Conservation (phyloP, 768 basidiomycete species). For the Xanthoconium purpureum region DNA sequence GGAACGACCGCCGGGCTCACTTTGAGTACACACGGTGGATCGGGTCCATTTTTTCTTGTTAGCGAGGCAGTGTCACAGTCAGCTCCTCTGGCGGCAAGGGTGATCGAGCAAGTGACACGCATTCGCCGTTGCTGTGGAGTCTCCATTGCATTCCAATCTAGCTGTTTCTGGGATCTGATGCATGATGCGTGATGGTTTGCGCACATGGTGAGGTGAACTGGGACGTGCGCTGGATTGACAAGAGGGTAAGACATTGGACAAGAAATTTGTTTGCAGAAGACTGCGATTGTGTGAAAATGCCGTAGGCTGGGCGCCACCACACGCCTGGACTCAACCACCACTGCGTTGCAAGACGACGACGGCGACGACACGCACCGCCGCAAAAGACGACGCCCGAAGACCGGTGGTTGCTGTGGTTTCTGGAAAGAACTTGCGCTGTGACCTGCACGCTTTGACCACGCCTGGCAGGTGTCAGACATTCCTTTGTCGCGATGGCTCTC, state of each 20-base stretch:
- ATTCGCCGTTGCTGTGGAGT: background rate
- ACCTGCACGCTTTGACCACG: conserved; percentile 13
- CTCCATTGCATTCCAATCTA: too few species aligned
- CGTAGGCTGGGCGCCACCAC: conserved; percentile 9
- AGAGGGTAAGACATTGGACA: background rate
- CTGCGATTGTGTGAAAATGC: conserved; percentile 1
- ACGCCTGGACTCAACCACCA: conserved; percentile 1
- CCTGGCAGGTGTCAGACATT: conserved; percentile 6
- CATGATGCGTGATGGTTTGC: too few species aligned
- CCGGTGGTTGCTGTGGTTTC: background rate
- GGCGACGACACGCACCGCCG: background rate
- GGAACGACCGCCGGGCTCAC: background rate
- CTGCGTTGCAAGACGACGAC: background rate
- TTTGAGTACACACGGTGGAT: background rate
- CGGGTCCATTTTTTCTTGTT: background rate
- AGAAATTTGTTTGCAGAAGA: background rate
- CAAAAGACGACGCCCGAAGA: background rate
- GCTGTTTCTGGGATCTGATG: too few species aligned
- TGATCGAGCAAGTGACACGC: background rate
- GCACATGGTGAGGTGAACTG: background rate
- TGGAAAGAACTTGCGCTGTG: background rate
- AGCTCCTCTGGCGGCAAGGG: background rate
- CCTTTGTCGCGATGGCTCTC: conserved; percentile 14
- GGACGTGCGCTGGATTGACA: background rate
- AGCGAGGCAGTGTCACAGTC: background rate